Percentiles rank a stretch among this genome's conserved stretches.
Conservation (phyloP, 371 early-diverging fungal genomes). For the Ordospora pajunii region DNA sequence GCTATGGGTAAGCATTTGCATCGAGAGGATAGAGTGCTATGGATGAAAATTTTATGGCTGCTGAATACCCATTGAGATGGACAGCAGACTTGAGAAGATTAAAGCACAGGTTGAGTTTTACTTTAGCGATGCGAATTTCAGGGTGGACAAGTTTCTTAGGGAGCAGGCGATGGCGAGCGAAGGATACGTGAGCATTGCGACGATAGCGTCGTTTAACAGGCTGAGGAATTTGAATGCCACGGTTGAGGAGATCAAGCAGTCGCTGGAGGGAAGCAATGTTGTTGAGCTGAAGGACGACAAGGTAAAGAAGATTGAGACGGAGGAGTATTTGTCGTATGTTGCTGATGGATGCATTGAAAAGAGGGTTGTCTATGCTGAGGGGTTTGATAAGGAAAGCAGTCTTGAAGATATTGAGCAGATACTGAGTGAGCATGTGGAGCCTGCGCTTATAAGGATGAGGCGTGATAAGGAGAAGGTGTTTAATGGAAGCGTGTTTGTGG, state of each 20-base stretch:
- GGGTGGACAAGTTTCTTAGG: conserved; percentile 57
- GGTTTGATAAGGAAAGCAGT: conserved; percentile 34
- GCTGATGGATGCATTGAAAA: conserved; percentile 19
- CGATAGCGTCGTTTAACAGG: conserved; percentile 54
- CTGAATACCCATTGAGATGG: neutral
- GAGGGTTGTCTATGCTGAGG: conserved; percentile 34
- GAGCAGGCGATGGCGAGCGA: conserved; percentile 38
- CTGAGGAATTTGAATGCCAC: conserved; percentile 40
- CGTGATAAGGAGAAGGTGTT: conserved; percentile 50
- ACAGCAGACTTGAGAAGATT: conserved; percentile 33
- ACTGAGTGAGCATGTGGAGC: conserved; percentile 20
- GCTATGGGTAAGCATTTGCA: neutral
- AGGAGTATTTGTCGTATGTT: conserved; percentile 47
- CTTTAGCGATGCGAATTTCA: conserved; percentile 60
- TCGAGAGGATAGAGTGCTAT: neutral
- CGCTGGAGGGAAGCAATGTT: conserved; percentile 31
- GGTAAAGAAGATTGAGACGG: conserved; percentile 50
- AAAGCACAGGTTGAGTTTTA: conserved; percentile 60
- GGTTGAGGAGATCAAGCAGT: conserved; percentile 40
- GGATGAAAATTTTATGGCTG: neutral
- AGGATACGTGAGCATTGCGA: conserved; percentile 43
- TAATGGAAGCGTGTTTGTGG: conserved; percentile 56
- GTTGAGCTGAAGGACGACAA: conserved; percentile 44
- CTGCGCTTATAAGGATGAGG: conserved; percentile 49
- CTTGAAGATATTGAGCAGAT: conserved; percentile 54